Base-by-base conservation (phyloP, 2,329 filamentous ascomycete genomes). In the Paracoccidioides lutzii region DNA sequence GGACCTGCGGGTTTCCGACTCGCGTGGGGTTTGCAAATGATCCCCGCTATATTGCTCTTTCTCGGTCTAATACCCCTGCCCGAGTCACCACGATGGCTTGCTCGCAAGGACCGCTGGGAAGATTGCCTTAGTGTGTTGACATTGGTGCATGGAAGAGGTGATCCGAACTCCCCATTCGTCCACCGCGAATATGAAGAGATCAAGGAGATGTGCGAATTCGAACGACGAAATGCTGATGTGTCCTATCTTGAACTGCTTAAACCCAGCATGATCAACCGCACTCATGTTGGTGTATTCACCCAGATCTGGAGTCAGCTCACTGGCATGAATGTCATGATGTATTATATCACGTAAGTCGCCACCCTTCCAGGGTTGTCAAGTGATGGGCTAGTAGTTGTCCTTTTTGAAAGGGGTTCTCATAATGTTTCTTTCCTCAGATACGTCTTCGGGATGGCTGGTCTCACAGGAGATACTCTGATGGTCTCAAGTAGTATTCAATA, bases 311-410 rank as follows among this genome's bases (percentile, higher is more conserved):
- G 79, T 9, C 85, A 90, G 66, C 70, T 89, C 50, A 87, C 84
- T 0, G 85, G 86, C 15, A 88, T 87, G 84, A 88, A 88, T 63
- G 83, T 81, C 41, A 84, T 82, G 85, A 83, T 83, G 81, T 84
- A 83, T 70, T 85, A 86, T 64, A 84, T 85, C 60, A 77, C 76
- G 50, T 66, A 58, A 56, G 60, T 59, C 61, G 63, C 2, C 32
- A n/a, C 12, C 45, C 45, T 5, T 32, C 5, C 10, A 22, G 22
- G 22, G 22, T 22, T 22, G 22, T 22, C 22, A 22, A 22, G 22
- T 22, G 22, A 22, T 22, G 22, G 22, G 22, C 22, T 22, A 22
- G 22, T 22, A 22, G 22, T 35, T 1, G n/a, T 22, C 9, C n/a
- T 38, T 4, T 22, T 41, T 42, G 46, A 38, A 28, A 9, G 8